These are phyloP conservation scores for Cyclotella baltica DNA, from an alignment of 108 stramenopile genomes.

Conservation along the genomic window DNA sequence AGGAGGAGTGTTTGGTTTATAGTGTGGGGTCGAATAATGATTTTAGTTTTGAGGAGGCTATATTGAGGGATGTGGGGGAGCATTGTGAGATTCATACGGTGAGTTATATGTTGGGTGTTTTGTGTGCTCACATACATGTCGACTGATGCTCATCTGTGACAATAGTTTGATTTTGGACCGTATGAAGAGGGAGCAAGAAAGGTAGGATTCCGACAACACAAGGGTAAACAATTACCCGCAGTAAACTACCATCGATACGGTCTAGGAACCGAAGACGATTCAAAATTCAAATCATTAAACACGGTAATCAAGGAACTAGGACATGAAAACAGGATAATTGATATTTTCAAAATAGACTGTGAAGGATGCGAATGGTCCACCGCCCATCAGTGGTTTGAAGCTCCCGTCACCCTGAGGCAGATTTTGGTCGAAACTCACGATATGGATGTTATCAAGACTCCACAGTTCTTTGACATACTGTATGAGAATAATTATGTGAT, in stretches of 20 bases:
- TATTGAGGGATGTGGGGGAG: slow-evolving; percentile 28
- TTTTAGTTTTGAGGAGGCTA: slow-evolving; percentile 46
- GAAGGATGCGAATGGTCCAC: slow-evolving; percentile 20
- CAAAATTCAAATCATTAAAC: background rate
- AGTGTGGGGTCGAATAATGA: slow-evolving; percentile 55
- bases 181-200: background rate
- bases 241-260: slow-evolving; percentile 12
- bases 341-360: slow-evolving; percentile 11
- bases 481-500: slow-evolving; percentile 46
- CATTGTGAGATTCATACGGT: slow-evolving; percentile 49
- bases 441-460: slow-evolving; percentile 14
- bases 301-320: slow-evolving; percentile 6
- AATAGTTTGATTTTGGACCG: slow-evolving; percentile 11
- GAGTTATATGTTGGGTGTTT: background rate
- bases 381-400: slow-evolving; percentile 6
- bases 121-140: background rate
- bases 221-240: slow-evolving; percentile 2
- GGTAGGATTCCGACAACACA: background rate
- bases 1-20: slow-evolving; percentile 57
- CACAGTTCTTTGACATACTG: slow-evolving; percentile 45
- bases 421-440: slow-evolving; percentile 62
- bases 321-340: slow-evolving; percentile 12
- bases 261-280: slow-evolving; percentile 2
- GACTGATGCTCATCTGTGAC: too few species aligned
- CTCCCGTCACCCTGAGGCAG: slow-evolving; percentile 39